Conservation (phyloP, 495 filamentous ascomycete genomes). For the Glonium stellatum region DNA sequence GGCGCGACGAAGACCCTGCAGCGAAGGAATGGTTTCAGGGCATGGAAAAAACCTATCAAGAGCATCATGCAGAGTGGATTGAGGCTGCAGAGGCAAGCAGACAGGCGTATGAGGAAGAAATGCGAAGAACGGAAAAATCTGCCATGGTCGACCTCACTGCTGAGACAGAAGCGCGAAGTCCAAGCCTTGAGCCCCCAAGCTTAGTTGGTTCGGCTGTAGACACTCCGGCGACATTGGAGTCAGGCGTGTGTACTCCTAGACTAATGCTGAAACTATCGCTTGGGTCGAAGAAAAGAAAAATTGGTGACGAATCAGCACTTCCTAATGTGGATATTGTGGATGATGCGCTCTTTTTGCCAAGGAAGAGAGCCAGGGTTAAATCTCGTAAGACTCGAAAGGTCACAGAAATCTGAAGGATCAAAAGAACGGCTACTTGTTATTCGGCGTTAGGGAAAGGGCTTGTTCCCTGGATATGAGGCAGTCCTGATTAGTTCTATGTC, state of each 20-base stretch:
- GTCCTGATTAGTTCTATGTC: no score
- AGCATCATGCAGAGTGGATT: constrained; percentile 10
- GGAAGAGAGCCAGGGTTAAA: background rate
- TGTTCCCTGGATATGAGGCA: no score
- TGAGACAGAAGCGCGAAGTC: background rate
- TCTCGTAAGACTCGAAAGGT: no score
- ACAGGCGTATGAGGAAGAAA: background rate
- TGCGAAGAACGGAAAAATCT: background rate
- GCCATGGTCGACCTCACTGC: background rate
- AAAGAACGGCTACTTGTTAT: no score
- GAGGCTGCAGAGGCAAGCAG: constrained; percentile 5
- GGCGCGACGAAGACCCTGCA: background rate
- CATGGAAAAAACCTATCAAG: constrained; percentile 7
- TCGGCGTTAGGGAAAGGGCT: no score
- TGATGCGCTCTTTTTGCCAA: background rate
- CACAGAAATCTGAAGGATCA: no score
- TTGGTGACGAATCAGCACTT: background rate
- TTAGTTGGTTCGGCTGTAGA: background rate
- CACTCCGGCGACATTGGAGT: background rate
- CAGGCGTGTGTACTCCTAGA: background rate
- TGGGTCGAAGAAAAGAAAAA: background rate
- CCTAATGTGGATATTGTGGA: background rate
- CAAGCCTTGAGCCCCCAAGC: constrained; percentile 1
- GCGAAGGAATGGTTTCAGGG: constrained; percentile 11
- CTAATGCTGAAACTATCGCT: background rate